These are phyloP conservation scores for Fusarium gaditjirri DNA, from an alignment of 2,329 filamentous ascomycete genomes.

Conservation along the genomic window DNA sequence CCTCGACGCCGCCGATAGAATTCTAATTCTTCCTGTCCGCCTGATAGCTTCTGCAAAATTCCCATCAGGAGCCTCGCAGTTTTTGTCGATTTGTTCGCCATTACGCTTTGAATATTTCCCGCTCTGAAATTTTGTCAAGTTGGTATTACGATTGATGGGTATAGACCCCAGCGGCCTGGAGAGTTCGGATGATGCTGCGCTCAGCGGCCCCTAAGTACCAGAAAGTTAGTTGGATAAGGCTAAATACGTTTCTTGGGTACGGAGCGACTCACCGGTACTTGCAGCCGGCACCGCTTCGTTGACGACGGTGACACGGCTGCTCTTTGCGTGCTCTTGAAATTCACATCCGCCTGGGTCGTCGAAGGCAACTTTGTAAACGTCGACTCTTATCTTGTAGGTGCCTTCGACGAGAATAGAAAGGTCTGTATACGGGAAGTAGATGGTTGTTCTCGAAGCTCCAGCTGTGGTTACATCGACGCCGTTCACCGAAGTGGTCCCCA, in stretches of 20 bases:
- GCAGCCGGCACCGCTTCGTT: conserved; percentile 4
- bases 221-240: background rate
- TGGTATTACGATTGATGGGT: background rate
- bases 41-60: background rate
- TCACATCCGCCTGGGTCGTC: conserved; percentile 16
- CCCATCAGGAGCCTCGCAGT: background rate
- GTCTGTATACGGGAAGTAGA: conserved; percentile 43
- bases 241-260: background rate
- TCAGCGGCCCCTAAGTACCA: conserved; percentile 9
- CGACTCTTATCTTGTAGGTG: conserved; percentile 43
- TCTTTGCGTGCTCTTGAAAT: conserved; percentile 31
- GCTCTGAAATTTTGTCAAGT: background rate
- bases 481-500: conserved; percentile 31
- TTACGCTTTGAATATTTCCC: background rate
- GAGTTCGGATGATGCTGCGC: background rate
- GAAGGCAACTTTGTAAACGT: conserved; percentile 42
- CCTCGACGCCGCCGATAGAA: background rate
- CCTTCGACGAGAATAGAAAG: conserved; percentile 40
- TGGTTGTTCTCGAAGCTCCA: conserved; percentile 7
- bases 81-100: background rate
- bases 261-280: conserved; percentile 8
- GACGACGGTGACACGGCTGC: conserved; percentile 23
- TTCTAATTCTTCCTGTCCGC: background rate
- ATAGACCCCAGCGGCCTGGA: background rate
- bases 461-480: conserved; percentile 22